These are phyloP conservation scores for Wickerhamiella vanderwaltii DNA, from an alignment of 805 yeast species.

Conservation along the genomic window DNA sequence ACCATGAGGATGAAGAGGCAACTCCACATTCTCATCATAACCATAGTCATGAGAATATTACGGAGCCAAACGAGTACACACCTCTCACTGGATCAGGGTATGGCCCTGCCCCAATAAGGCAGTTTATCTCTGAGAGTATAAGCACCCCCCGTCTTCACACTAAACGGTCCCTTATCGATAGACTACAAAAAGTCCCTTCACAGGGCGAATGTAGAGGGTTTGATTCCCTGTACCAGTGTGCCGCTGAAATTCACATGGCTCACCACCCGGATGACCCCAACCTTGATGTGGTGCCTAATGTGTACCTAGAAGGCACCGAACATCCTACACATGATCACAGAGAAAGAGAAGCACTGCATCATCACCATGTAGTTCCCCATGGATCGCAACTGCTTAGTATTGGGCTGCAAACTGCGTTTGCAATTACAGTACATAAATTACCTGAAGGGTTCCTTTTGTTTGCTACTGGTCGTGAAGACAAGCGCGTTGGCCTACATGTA, in stretches of 20 bases:
- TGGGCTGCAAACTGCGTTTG: conserved; percentile 82
- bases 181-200: conserved; percentile 1
- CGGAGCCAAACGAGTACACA: not conserved
- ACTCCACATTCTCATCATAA: not conserved
- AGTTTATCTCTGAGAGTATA: not conserved
- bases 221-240: conserved; percentile 13
- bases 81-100: too few species aligned
- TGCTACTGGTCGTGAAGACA: conserved; percentile 58
- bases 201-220: conserved; percentile 14
- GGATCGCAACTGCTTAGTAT: conserved; percentile 68
- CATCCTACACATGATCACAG: conserved; percentile 2
- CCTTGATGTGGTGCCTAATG: not conserved
- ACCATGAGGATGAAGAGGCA: not conserved
- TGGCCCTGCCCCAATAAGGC: not conserved
- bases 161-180: conserved; percentile 3
- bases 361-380: conserved; percentile 70
- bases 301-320: not conserved
- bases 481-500: conserved; percentile 61
- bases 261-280: not conserved
- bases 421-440: conserved; percentile 75
- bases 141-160: not conserved
- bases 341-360: conserved; percentile 36
- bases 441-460: conserved; percentile 93
- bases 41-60: not conserved
- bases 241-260: conserved; percentile 8